These are phyloP conservation scores for Fraxinus excelsior DNA, from an alignment of 257 asterid species.

Conservation along the genomic window DNA sequence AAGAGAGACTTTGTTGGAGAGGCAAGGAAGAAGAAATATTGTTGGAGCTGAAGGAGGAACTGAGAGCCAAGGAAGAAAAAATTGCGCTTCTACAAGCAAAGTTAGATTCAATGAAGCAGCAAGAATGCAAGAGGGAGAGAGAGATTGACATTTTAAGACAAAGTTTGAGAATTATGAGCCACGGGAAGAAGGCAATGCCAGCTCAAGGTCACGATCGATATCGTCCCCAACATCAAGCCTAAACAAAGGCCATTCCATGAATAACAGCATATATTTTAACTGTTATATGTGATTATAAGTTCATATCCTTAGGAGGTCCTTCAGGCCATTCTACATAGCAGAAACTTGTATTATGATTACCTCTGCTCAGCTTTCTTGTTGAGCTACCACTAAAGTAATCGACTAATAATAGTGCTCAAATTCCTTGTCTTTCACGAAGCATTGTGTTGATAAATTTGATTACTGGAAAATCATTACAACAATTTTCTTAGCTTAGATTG, in stretches of 20 bases:
- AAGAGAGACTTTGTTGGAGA: slow-evolving; percentile 53
- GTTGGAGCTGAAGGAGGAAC: slow-evolving; percentile 51
- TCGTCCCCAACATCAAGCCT: neutral
- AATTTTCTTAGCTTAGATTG: neutral
- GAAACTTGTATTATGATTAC: neutral
- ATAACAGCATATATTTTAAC: neutral
- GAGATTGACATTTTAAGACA: slow-evolving; percentile 80
- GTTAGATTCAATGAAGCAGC: slow-evolving; percentile 55
- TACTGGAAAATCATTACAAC: neutral
- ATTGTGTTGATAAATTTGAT: neutral
- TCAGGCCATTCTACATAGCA: neutral
- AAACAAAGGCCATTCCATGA: slow-evolving; percentile 6
- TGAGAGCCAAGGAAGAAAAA: slow-evolving; percentile 52
- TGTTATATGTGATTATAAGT: neutral
- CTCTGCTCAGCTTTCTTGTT: neutral
- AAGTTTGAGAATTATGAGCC: slow-evolving; percentile 75
- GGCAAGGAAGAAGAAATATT: slow-evolving; percentile 44
- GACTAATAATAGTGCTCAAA: neutral
- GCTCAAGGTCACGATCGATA: neutral
- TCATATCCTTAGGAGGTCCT: neutral
- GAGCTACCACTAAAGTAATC: neutral
- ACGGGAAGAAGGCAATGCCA: slow-evolving; percentile 35
- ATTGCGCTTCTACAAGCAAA: slow-evolving; percentile 51
- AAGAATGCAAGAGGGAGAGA: slow-evolving; percentile 60
- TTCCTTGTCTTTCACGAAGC: neutral